A percentile compares a stretch with the other conserved stretches of the same genome.
Evolutionary conservation across 768 basidiomycete genomes (phyloP).

Genomic region (Psilocybe subaeruginosa): DNA sequence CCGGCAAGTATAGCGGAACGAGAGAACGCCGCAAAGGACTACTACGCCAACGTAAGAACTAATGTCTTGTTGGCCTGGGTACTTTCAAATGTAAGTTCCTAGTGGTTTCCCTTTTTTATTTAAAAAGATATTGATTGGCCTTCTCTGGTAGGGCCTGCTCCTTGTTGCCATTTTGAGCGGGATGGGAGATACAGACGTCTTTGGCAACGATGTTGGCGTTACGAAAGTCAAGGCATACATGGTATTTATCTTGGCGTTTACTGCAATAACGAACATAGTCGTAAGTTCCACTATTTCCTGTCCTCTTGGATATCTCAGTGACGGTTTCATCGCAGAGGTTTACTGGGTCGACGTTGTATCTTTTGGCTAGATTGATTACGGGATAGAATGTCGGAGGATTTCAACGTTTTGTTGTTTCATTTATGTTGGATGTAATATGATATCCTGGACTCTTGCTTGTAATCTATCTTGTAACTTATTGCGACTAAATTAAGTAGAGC

Average conservation of each 20-base stretch:
- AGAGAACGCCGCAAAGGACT: conserved; percentile 79
- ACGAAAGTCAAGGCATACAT: conserved; percentile 75
- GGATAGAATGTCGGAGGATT: conserved; percentile 19
- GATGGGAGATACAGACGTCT: conserved; percentile 57
- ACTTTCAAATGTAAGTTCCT: conserved; percentile 67
- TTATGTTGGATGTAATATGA: background rate
- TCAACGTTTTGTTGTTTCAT: background rate
- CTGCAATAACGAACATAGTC: conserved; percentile 76
- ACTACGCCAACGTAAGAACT: conserved; percentile 86
- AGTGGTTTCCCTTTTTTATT: background rate
- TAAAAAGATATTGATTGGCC: background rate
- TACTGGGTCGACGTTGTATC: conserved; percentile 34
- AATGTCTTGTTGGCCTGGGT: conserved; percentile 85
- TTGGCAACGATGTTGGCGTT: conserved; percentile 47
- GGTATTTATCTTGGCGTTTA: conserved; percentile 79
- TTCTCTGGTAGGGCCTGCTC: conserved; percentile 59
- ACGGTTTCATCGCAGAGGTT: conserved; percentile 26
- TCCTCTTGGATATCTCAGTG: background rate
- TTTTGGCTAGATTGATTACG: conserved; percentile 33
- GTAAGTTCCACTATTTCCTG: conserved; percentile 29
- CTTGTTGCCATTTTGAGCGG: conserved; percentile 71
- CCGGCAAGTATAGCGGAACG: conserved; percentile 55
- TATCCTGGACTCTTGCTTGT: background rate
- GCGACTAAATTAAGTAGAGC: too few species aligned
- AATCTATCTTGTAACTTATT: background rate